Evolutionary conservation across 1,284 basidiomycete genomes (phyloP).

Genomic region (Ceratobasidium sp.): DNA sequence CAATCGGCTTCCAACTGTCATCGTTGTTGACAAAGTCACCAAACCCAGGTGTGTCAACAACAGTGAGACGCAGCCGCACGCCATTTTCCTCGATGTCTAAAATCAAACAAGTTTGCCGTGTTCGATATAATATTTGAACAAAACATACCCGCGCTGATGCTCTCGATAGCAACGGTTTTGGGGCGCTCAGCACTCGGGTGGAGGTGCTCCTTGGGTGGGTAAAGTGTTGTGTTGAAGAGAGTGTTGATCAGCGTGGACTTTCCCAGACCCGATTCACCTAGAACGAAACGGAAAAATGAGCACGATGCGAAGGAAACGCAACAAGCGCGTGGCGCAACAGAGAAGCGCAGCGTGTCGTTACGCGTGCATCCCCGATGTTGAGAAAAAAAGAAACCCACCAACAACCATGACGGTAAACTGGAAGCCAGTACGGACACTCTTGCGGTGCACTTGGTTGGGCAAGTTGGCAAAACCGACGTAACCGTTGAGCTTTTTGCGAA

Average conservation of each 20-base stretch:
- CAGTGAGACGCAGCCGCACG: conserved; percentile 91
- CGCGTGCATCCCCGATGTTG: conserved; percentile 22
- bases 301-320: background rate
- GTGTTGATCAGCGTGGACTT: conserved; percentile 99
- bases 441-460: conserved; percentile 96
- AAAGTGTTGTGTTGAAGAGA: conserved; percentile 93
- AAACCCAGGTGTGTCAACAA: conserved; percentile 96
- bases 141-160: conserved; percentile 87
- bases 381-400: conserved; percentile 64
- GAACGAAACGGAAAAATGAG: background rate
- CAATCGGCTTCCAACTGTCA: conserved; percentile 96
- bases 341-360: conserved; percentile 28
- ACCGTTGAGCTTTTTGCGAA: conserved; percentile 90
- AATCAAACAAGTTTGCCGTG: conserved; percentile 42
- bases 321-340: background rate
- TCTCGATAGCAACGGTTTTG: conserved; percentile 94
- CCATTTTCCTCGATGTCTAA: conserved; percentile 97
- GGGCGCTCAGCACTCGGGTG: conserved; percentile 85
- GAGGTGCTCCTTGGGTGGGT: conserved; percentile 82
- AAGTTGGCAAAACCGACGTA: conserved; percentile 91
- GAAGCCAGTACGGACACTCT: conserved; percentile 95
- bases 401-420: conserved; percentile 97
- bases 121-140: background rate
- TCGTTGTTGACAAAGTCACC: conserved; percentile 99
- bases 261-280: conserved; percentile 95